Conservation (phyloP, 192 early-diverging fungal genomes). For the Mortierella antarctica region DNA sequence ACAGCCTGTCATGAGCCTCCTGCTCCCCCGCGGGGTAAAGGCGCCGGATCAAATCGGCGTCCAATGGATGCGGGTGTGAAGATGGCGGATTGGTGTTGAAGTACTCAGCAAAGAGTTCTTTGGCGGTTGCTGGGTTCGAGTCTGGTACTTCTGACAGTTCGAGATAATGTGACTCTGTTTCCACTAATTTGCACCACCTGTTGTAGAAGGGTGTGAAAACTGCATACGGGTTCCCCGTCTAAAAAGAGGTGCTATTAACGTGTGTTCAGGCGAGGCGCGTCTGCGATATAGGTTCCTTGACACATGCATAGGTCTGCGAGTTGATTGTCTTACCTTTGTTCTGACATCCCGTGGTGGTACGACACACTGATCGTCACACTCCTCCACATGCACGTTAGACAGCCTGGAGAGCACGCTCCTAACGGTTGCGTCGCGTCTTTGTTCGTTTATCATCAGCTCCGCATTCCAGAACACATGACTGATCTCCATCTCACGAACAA, state of each 20-base stretch:
- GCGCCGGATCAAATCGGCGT: conserved; percentile 7
- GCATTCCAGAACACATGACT: conserved; percentile 54
- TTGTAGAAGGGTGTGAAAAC: conserved; percentile 50
- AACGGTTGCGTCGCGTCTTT: conserved; percentile 47
- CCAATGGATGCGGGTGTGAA: conserved; percentile 27
- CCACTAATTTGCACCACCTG: conserved; percentile 41
- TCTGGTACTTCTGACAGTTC: conserved; percentile 15
- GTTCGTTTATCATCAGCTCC: conserved; percentile 59
- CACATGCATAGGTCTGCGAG: background rate
- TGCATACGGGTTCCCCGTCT: conserved; percentile 45
- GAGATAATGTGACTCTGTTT: conserved; percentile 34
- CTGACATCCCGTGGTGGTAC: conserved; percentile 58
- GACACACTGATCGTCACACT: conserved; percentile 67
- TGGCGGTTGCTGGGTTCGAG: conserved; percentile 16
- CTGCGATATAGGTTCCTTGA: background rate
- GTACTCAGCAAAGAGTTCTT: conserved; percentile 8
- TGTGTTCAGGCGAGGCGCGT: background rate
- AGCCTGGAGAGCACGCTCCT: conserved; percentile 11
- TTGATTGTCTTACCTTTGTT: conserved; percentile 56
- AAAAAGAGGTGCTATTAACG: background rate
- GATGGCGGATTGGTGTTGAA: conserved; percentile 8
- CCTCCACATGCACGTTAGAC: conserved; percentile 23
- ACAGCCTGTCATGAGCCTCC: conserved; percentile 53
- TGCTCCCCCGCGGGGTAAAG: conserved; percentile 63
- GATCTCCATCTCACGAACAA: conserved; percentile 23